Evolutionary conservation across 2,329 filamentous ascomycete genomes (phyloP), one percentile per base, ranked within the genome.

Genomic region (Ceratocystis alfenasii): DNA sequence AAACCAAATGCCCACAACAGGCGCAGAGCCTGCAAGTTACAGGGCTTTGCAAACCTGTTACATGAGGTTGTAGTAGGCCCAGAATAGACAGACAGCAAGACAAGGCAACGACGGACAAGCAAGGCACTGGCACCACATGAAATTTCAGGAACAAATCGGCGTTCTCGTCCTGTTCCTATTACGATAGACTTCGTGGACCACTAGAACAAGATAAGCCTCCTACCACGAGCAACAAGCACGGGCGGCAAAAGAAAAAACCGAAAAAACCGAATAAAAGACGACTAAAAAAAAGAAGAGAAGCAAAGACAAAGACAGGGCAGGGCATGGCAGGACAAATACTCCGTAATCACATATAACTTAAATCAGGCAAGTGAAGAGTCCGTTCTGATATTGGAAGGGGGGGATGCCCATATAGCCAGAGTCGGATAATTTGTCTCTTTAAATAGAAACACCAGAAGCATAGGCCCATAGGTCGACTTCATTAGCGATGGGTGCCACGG

Each of bases 391-490:
- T 57, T 57, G 15, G 17, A 12, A 10, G 22, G 5, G 33, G 30
- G 33, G 33, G 33, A 33, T 33, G 7, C 8, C 33, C 33, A 33
- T 33, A 33, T 33, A 33, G 33, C 33, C 33, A 10, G 8, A 10
- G 33, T 12, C 33, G 12, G 53, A 30, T 30, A n/a, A n/a, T 57
- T 15, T 12, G n/a, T 7, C 7, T 15, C 53, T 30, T 30, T 36
- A 57, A 57, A 57, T 57, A 57, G 53, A 57, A 57, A 57, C 28
- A 57, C 28, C n/a, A 57, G 28, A 57, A 33, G 53, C 53, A 57
- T 17, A 33, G 28, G 4, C 53, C 53, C 28, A 17, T 17, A 12
- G 25, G 7, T 30, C 30, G 25, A 36, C 33, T 36, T 36, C 8
- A 10, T 36, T 36, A 36, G 33, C 33, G 33, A 36, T 36, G 8